Evolutionary conservation across 257 asterid genomes (phyloP), one percentile per base, ranked within the genome.

Genomic region (Leonotis leonurus): DNA sequence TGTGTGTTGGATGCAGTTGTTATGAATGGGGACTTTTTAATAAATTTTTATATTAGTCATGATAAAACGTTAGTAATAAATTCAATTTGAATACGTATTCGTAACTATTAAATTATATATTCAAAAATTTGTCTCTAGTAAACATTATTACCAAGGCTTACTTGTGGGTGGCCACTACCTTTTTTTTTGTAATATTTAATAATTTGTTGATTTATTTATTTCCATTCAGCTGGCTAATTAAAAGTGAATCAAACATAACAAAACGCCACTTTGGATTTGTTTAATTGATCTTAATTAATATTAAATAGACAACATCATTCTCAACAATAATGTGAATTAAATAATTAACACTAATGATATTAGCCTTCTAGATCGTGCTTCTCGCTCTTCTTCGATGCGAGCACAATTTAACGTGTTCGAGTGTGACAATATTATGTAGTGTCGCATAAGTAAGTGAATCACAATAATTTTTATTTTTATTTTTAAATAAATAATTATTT

Each of bases 11-110:
- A n/a, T n/a, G n/a, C n/a, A n/a, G n/a, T n/a, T n/a, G n/a, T n/a
- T n/a, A n/a, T n/a, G n/a, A n/a, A n/a, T n/a, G n/a, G n/a, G n/a
- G n/a, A n/a, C n/a, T n/a, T n/a, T n/a, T n/a, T n/a, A n/a, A n/a
- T n/a, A n/a, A n/a, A n/a, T n/a, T n/a, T n/a, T n/a, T n/a, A 46
- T 50, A 67, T 33, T 70, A 46, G 22, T 45, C 22, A 37, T 49
- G 75, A 55, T 52, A 46, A 62, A 63, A 68, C 67, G 27, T n/a
- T 35, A 46, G 29, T 70, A 59, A 65, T 58, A 55, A 65, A 71
- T 26, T 67, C 70, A 67, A 67, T 56, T 75, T 67, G 41, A 37
- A n/a, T 22, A 71, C 72, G 75, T 71, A 72, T 46, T 56, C 33
- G 33, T 25, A 36, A 64, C 68, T 51, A 64, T 62, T 63, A 55